Evolutionary conservation across 2,329 filamentous ascomycete genomes (phyloP).

Genomic region (Fusarium dimerum): DNA sequence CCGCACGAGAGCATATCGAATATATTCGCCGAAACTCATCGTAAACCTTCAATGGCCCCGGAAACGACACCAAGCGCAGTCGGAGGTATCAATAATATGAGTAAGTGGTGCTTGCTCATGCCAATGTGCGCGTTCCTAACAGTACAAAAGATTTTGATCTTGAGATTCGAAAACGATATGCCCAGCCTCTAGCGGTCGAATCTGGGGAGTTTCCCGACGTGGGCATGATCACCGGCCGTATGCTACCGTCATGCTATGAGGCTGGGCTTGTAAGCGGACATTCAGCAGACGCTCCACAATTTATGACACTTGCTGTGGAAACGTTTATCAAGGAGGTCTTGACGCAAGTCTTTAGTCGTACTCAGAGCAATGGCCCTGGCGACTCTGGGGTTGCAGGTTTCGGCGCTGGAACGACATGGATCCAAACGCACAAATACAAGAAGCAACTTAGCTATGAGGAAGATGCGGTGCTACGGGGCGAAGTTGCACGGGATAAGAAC

Average conservation of each 20-base stretch:
- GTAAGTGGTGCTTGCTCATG: conserved; percentile 48
- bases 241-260: conserved; percentile 70
- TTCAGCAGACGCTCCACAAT: conserved; percentile 59
- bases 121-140: conserved; percentile 17
- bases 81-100: conserved; percentile 79
- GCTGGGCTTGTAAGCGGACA: conserved; percentile 62
- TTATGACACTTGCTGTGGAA: conserved; percentile 66
- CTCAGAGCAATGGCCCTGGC: conserved; percentile 64
- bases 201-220: conserved; percentile 70
- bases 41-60: conserved; percentile 48
- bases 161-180: conserved; percentile 67
- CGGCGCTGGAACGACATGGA: conserved; percentile 66
- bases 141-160: conserved; percentile 59
- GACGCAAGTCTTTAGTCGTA: conserved; percentile 63
- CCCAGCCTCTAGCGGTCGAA: conserved; percentile 64
- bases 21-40: conserved; percentile 53
- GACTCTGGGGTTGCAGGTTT: conserved; percentile 63
- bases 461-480: conserved; percentile 69
- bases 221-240: conserved; percentile 62
- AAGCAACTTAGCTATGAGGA: conserved; percentile 77
- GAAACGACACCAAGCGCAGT: conserved; percentile 66
- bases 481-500: conserved; percentile 71
- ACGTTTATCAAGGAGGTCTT: conserved; percentile 68
- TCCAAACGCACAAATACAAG: conserved; percentile 79
- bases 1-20: conserved; percentile 55